Conservation (phyloP, 495 filamentous ascomycete genomes). For the Pyrenopolyporus hunteri region DNA sequence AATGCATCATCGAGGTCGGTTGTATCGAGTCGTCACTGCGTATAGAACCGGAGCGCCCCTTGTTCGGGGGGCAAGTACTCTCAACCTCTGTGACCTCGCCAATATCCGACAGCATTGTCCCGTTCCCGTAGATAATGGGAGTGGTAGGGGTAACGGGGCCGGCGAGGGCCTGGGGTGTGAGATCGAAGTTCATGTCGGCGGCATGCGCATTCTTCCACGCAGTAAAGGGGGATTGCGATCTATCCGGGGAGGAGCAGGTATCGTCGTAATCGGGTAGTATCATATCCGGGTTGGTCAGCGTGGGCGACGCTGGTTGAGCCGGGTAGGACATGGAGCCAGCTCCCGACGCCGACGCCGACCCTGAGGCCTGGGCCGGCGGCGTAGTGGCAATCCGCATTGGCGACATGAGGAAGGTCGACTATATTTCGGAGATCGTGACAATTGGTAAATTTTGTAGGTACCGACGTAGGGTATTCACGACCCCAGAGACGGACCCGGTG, state of each 20-base stretch:
- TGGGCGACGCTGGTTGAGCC: conserved; percentile 69
- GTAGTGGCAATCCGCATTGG: conserved; percentile 36
- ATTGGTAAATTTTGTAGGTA: neutral
- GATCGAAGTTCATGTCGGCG: conserved; percentile 42
- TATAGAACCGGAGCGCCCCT: conserved; percentile 32
- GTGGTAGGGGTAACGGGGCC: conserved; percentile 62
- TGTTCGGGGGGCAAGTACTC: conserved; percentile 48
- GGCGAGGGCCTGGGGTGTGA: conserved; percentile 50
- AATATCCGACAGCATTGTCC: conserved; percentile 73
- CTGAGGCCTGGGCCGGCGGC: conserved; percentile 21
- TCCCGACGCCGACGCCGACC: conserved; percentile 25
- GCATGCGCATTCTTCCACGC: conserved; percentile 54
- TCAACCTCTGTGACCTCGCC: conserved; percentile 71
- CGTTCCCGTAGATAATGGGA: conserved; percentile 65
- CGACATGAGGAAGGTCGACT: neutral
- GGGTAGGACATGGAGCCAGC: conserved; percentile 46
- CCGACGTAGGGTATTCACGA: neutral
- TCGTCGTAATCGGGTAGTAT: conserved; percentile 76
- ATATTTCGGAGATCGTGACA: conserved; percentile 9
- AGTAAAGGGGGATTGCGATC: conserved; percentile 46
- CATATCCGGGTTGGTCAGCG: conserved; percentile 93
- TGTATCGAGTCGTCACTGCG: conserved; percentile 33
- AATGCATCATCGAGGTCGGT: conserved; percentile 28
- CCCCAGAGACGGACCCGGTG: neutral
- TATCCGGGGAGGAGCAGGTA: conserved; percentile 55